Evolutionary conservation across 192 early-diverging fungal species (phyloP).

Genomic region (Coemansia sp.): DNA sequence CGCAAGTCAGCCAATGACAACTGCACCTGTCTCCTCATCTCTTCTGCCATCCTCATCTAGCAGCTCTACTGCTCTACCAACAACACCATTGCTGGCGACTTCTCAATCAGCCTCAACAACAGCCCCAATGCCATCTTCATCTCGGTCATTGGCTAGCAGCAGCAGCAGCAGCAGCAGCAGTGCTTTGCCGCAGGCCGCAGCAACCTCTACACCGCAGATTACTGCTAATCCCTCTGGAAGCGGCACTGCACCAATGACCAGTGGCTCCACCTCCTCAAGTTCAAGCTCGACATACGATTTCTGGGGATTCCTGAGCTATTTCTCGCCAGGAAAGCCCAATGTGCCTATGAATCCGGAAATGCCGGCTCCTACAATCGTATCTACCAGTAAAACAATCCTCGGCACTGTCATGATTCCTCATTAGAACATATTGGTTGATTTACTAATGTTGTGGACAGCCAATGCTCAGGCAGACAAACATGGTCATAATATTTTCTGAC

Average conservation of each 20-base stretch:
- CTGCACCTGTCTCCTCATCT: not conserved
- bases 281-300: conserved; percentile 6
- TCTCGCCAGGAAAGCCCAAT: not conserved
- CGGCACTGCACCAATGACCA: not conserved
- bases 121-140: not conserved
- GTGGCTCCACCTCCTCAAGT: not conserved
- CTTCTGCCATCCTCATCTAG: not conserved
- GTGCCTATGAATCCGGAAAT: not conserved
- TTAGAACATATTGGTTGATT: not conserved
- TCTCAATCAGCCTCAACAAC: not conserved
- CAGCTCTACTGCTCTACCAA: not conserved
- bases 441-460: no score
- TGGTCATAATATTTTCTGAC: no score
- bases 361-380: not conserved
- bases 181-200: not conserved
- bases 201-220: not conserved
- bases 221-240: not conserved
- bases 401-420: not conserved
- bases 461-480: no score
- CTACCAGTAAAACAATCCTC: not conserved
- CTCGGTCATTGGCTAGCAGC: not conserved
- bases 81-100: not conserved
- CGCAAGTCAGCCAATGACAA: no score
- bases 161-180: not conserved
- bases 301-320: conserved; percentile 7